These are phyloP conservation scores for Oryza glaberrima DNA, from an alignment of 176 grass and related monocot genomes.

Conservation along the genomic window DNA sequence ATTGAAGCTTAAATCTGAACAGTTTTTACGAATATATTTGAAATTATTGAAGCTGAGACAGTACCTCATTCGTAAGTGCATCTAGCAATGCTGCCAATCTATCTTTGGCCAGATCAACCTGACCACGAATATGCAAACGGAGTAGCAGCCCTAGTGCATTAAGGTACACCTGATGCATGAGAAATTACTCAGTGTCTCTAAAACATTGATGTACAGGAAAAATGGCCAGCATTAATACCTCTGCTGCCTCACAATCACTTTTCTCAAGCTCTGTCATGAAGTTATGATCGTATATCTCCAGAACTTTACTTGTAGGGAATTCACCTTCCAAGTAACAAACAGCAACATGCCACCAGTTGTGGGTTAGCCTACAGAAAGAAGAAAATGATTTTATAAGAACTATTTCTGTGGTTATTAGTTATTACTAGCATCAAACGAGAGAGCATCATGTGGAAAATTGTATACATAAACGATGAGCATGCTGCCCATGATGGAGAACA, in stretches of 20 bases:
- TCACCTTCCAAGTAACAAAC: slow-evolving; percentile 86
- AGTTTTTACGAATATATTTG: neutral
- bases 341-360: slow-evolving; percentile 84
- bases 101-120: slow-evolving; percentile 43
- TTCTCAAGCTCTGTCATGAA: slow-evolving; percentile 69
- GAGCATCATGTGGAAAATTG: slow-evolving; percentile 9
- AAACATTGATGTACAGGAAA: slow-evolving; percentile 8
- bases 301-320: slow-evolving; percentile 56
- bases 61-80: slow-evolving; percentile 58
- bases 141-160: slow-evolving; percentile 80
- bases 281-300: slow-evolving; percentile 69
- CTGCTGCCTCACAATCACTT: slow-evolving; percentile 62
- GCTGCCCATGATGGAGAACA: slow-evolving; percentile 63
- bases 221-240: slow-evolving; percentile 48
- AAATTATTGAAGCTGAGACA: neutral
- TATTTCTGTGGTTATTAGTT: neutral
- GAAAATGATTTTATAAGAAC: slow-evolving; percentile 3
- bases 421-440: neutral
- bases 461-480: slow-evolving; percentile 75
- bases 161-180: slow-evolving; percentile 75
- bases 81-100: slow-evolving; percentile 49
- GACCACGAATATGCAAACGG: slow-evolving; percentile 54
- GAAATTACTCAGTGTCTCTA: slow-evolving; percentile 40
- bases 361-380: slow-evolving; percentile 53
- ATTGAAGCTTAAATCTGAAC: neutral